phyloP scores from a whole-genome alignment of 139 green algal genomes.

The Chlorella sp. region DNA sequence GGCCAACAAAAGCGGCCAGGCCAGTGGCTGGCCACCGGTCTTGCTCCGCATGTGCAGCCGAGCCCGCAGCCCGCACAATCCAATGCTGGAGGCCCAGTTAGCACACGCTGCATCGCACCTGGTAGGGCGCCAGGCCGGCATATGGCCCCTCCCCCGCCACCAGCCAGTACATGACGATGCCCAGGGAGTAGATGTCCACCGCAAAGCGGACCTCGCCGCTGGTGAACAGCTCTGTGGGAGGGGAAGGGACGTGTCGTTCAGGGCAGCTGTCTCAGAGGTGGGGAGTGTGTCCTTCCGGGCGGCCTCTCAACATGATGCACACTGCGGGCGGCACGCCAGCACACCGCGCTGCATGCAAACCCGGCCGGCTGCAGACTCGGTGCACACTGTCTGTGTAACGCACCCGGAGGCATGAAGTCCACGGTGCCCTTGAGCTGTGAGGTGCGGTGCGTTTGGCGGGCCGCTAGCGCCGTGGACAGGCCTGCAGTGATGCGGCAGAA shows the following conservation, averaged over 20 bases:
- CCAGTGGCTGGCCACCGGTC: too few relatives aligned
- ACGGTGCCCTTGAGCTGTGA: conserved; percentile 8
- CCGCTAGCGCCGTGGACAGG: neutral
- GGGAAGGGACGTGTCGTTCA: too few relatives aligned
- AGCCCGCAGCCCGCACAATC: too few relatives aligned
- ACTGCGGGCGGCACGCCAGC: too few relatives aligned
- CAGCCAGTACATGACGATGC: conserved; percentile 25
- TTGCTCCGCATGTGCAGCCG: too few relatives aligned
- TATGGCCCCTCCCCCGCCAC: conserved; percentile 6
- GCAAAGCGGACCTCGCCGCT: neutral
- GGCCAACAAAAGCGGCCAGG: too few relatives aligned
- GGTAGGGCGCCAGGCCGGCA: conserved; percentile 1
- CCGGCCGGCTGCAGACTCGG: too few relatives aligned
- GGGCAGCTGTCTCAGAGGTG: too few relatives aligned
- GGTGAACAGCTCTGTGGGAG: conserved; percentile 15
- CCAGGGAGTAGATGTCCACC: conserved; percentile 13
- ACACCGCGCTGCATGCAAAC: too few relatives aligned
- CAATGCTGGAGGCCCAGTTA: too few relatives aligned
- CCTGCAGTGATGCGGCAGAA: neutral
- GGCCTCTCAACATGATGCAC: too few relatives aligned
- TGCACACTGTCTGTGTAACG: neutral
- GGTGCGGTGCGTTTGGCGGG: neutral
- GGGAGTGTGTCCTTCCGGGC: too few relatives aligned
- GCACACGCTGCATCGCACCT: conserved; percentile 3
- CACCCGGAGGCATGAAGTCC: conserved; percentile 28